Evolutionary conservation across 768 basidiomycete species (phyloP).

Genomic region (Filobasidium floriforme): DNA sequence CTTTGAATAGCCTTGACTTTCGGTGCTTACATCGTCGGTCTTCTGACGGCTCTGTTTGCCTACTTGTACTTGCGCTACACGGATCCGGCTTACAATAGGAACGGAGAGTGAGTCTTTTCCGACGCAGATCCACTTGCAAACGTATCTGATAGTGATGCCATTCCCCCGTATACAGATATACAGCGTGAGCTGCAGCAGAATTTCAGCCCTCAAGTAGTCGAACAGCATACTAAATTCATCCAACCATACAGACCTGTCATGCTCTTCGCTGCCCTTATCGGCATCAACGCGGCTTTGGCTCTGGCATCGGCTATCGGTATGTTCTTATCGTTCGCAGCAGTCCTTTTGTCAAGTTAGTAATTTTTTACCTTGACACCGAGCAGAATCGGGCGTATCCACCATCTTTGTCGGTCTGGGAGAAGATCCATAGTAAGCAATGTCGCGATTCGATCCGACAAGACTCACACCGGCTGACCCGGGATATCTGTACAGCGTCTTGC

Average conservation of each 20-base stretch:
- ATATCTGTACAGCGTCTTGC: conserved; percentile 50
- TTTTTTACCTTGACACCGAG: conserved; percentile 11
- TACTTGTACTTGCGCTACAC: conserved; percentile 56
- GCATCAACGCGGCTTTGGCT: conserved; percentile 49
- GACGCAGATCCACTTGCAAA: background rate
- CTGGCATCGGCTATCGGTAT: conserved; percentile 34
- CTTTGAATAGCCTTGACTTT: conserved; percentile 57
- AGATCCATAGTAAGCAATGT: conserved; percentile 55
- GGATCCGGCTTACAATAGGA: conserved; percentile 62
- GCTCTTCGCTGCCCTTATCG: conserved; percentile 73
- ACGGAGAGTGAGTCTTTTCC: conserved; percentile 50
- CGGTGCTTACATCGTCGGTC: conserved; percentile 59
- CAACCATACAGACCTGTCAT: conserved; percentile 51
- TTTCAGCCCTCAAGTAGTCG: background rate
- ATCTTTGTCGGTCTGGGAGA: conserved; percentile 84
- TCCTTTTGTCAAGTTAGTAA: background rate
- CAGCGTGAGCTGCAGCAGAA: background rate
- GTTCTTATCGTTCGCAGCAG: conserved; percentile 8
- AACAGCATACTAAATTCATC: background rate
- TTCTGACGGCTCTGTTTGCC: conserved; percentile 64
- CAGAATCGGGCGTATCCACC: conserved; percentile 76
- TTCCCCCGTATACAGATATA: conserved; percentile 17
- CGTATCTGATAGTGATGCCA: conserved; percentile 51
- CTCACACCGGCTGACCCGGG: background rate
- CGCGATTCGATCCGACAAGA: background rate